Percentiles rank a stretch among this genome's conserved stretches.
These are phyloP conservation scores for Colletotrichum tanaceti DNA, from an alignment of 2,329 filamentous ascomycete genomes.

Conservation along the genomic window DNA sequence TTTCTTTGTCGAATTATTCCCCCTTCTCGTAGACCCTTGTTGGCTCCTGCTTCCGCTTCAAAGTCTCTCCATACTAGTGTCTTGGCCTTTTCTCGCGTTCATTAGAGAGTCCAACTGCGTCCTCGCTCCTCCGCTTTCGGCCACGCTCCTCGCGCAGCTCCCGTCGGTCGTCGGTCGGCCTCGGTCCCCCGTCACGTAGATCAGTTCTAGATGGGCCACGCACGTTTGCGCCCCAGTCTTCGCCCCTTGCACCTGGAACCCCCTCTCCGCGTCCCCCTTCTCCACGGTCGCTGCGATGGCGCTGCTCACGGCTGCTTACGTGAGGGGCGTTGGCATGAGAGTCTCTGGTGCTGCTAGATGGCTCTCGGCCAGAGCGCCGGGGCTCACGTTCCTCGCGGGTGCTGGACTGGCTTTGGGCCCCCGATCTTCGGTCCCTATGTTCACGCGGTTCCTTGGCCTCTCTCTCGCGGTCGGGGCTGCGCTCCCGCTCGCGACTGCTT, in stretches of 20 bases:
- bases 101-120: slow-evolving; percentile 54
- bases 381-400: slow-evolving; percentile 46
- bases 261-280: slow-evolving; percentile 35
- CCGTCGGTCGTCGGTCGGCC: slow-evolving; percentile 47
- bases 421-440: slow-evolving; percentile 57
- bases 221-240: slow-evolving; percentile 40
- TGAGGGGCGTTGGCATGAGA: slow-evolving; percentile 27
- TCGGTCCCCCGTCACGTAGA: slow-evolving; percentile 47
- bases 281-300: slow-evolving; percentile 49
- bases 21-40: not conserved
- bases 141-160: slow-evolving; percentile 53
- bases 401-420: slow-evolving; percentile 42
- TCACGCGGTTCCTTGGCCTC: slow-evolving; percentile 59
- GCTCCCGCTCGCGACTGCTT: slow-evolving; percentile 58
- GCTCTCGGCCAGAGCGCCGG: slow-evolving; percentile 44
- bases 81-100: slow-evolving; percentile 67
- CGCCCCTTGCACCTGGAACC: slow-evolving; percentile 46
- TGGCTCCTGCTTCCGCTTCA: not conserved
- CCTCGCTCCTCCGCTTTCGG: slow-evolving; percentile 62
- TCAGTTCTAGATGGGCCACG: slow-evolving; percentile 45
- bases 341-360: slow-evolving; percentile 30
- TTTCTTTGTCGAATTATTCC: slow-evolving; percentile 14
- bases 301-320: slow-evolving; percentile 44
- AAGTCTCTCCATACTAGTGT: slow-evolving; percentile 52
- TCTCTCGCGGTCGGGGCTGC: slow-evolving; percentile 59